A percentile compares a stretch with the other conserved stretches of the same genome.
These are phyloP conservation scores for Suillus subaureus DNA, from an alignment of 768 basidiomycete species.

Conservation along the genomic window DNA sequence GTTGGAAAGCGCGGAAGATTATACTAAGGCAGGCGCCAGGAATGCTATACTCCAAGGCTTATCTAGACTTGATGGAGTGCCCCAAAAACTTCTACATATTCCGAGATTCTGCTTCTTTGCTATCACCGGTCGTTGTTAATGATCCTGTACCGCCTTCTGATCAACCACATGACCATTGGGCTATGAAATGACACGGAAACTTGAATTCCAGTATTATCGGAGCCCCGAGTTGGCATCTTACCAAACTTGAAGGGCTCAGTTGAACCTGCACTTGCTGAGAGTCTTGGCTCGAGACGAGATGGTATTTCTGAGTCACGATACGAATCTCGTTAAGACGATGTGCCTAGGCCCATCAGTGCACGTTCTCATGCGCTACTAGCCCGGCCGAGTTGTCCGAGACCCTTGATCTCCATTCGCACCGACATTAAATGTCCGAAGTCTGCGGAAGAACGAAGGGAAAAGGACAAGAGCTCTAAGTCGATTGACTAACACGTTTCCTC, in stretches of 20 bases:
- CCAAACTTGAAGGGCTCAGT: constrained; percentile 57
- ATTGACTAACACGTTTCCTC: neutral
- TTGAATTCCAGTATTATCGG: neutral
- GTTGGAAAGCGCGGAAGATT: constrained; percentile 45
- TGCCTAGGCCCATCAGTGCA: too few relatives aligned
- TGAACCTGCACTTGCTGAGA: constrained; percentile 54
- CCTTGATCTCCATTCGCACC: constrained; percentile 66
- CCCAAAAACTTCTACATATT: neutral
- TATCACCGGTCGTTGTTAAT: neutral
- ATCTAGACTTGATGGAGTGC: too few relatives aligned
- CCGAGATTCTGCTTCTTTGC: neutral
- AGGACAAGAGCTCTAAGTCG: constrained; percentile 48
- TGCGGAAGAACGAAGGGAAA: constrained; percentile 58
- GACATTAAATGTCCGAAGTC: constrained; percentile 77
- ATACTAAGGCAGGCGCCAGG: neutral
- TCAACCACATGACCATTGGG: constrained; percentile 55
- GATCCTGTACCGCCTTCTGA: constrained; percentile 21
- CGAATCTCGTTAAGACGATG: too few relatives aligned
- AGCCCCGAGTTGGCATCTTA: constrained; percentile 39
- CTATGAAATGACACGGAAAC: constrained; percentile 21
- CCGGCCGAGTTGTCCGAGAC: constrained; percentile 13
- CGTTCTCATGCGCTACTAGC: constrained; percentile 54
- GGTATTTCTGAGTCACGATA: constrained; percentile 16
- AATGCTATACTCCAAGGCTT: too few relatives aligned
- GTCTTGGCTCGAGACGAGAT: constrained; percentile 65